Evolutionary conservation across 1,139 yeast species (phyloP), one percentile per base, ranked within the genome.

Genomic region (Magnusiomyces ingens): DNA sequence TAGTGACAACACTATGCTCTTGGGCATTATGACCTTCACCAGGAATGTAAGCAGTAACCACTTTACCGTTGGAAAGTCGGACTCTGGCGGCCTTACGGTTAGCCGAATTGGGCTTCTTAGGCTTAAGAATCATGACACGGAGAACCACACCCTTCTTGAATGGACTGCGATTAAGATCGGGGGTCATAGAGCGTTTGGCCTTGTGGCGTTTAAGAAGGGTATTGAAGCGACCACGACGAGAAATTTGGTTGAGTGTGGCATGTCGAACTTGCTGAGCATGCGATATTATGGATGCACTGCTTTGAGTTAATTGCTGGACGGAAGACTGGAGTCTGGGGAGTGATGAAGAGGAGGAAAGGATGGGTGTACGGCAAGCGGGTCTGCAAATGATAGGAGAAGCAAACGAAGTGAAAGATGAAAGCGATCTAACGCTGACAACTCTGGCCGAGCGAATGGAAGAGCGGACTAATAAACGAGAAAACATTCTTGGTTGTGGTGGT

Each of bases 1-100:
- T 95, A 54, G 84, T 80, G 1, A 94, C 98, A 53, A 93, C 95
- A 66, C 95, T 89, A 73, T 94, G 99, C 71, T 94, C 99, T 73
- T 93, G 98, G 45, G 95, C 93, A 66, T 93, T 93, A 71, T 94
- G 99, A 22, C 99, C 99, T 67, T 93, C 98, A 55, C 99, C 99
- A 12, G 98, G 97, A 57, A 94, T 93, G 69, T 91, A 90, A 2
- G 97, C 96, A 52, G 95, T 84, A 18, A 93, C 80, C 51, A 87
- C 84, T 61, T 84, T 85, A 37, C 99, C 99, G 65, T 88, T 93
- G 18, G 95, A 81, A 58, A 94, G 77, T 70, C 96, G 80, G 32
- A 94, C 99, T 75, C 98, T 85, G 62, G 95, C 90, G 53, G 95
- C 96, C 71, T 94, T 94, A 73, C 99, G 81, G 72, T 90, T 93